Conservation (phyloP, 2,329 filamentous ascomycete species). For the Ophiostoma sp. region DNA sequence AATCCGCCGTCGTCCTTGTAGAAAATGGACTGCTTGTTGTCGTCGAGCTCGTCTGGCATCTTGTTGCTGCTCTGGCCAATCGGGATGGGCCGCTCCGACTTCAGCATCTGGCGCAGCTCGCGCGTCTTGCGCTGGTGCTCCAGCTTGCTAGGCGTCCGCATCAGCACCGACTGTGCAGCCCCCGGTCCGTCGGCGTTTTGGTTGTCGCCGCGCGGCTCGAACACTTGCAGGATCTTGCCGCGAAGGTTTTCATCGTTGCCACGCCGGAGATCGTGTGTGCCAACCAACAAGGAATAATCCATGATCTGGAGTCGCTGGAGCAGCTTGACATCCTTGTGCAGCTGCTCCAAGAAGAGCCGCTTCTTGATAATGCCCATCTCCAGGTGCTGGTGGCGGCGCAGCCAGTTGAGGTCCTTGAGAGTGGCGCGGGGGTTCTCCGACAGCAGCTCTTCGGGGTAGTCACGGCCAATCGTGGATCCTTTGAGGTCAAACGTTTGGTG, state of each 20-base stretch:
- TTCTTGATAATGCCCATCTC: slow-evolving; percentile 91
- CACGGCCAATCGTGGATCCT: slow-evolving; percentile 89
- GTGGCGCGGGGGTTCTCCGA: slow-evolving; percentile 89
- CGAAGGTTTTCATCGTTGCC: slow-evolving; percentile 95
- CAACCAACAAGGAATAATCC: slow-evolving; percentile 95
- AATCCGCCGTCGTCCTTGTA: slow-evolving; percentile 94
- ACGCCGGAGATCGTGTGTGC: slow-evolving; percentile 84
- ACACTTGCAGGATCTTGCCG: slow-evolving; percentile 87
- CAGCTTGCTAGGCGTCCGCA: slow-evolving; percentile 88
- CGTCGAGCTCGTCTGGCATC: slow-evolving; percentile 87
- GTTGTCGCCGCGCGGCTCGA: slow-evolving; percentile 80
- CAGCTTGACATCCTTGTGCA: slow-evolving; percentile 81
- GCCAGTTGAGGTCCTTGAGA: slow-evolving; percentile 95
- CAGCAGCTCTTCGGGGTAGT: slow-evolving; percentile 85
- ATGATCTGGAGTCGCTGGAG: slow-evolving; percentile 91
- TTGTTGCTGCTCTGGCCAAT: slow-evolving; percentile 78
- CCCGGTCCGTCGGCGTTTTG: slow-evolving; percentile 35
- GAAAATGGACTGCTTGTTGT: slow-evolving; percentile 77
- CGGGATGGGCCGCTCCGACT: slow-evolving; percentile 88
- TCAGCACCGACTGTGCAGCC: slow-evolving; percentile 63
- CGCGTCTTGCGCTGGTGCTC: slow-evolving; percentile 89
- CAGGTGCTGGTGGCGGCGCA: slow-evolving; percentile 78
- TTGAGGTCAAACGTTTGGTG: slow-evolving; percentile 97
- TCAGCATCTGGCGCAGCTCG: slow-evolving; percentile 88
- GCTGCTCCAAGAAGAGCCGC: slow-evolving; percentile 81